A percentile compares a stretch with the other conserved stretches of the same genome.
Conservation (phyloP, 2,329 filamentous ascomycete genomes). For the Mariannaea elegans region DNA sequence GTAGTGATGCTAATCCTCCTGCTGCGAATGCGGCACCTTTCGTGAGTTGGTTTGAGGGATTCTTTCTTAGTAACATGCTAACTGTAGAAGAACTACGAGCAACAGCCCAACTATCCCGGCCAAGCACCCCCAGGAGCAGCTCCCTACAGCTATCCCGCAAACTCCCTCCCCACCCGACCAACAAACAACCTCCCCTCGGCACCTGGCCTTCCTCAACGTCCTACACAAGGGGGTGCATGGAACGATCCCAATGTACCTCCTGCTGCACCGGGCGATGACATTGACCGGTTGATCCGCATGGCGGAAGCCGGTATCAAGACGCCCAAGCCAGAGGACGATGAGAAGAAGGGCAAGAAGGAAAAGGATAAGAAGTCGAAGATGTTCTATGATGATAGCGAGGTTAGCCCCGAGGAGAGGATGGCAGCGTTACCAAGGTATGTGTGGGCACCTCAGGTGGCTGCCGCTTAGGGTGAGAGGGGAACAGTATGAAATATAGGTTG, state of each 20-base stretch:
- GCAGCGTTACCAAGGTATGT: constrained; percentile 79
- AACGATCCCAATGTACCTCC: constrained; percentile 31
- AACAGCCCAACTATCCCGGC: constrained; percentile 35
- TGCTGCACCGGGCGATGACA: constrained; percentile 62
- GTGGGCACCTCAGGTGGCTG: constrained; percentile 50
- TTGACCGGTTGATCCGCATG: constrained; percentile 72
- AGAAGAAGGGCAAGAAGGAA: constrained; percentile 73
- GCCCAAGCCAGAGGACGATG: constrained; percentile 53
- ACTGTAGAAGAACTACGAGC: constrained; percentile 44
- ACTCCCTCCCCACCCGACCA: constrained; percentile 57
- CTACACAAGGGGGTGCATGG: constrained; percentile 47
- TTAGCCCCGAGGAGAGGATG: constrained; percentile 92
- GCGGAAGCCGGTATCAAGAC: constrained; percentile 69
- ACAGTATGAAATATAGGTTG: background rate
- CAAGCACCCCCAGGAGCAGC: constrained; percentile 33
- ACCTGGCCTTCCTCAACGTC: constrained; percentile 55
- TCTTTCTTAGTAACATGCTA: constrained; percentile 21
- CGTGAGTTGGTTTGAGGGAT: constrained; percentile 56
- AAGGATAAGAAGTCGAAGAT: constrained; percentile 75
- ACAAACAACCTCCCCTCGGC: constrained; percentile 49
- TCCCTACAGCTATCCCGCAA: constrained; percentile 49
- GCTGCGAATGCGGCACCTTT: constrained; percentile 63
- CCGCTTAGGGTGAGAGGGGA: constrained; percentile 6
- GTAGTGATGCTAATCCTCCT: constrained; percentile 40
- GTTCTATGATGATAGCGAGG: constrained; percentile 82